Conservation (phyloP, 768 basidiomycete genomes). For the Tremella yokohamensis region DNA sequence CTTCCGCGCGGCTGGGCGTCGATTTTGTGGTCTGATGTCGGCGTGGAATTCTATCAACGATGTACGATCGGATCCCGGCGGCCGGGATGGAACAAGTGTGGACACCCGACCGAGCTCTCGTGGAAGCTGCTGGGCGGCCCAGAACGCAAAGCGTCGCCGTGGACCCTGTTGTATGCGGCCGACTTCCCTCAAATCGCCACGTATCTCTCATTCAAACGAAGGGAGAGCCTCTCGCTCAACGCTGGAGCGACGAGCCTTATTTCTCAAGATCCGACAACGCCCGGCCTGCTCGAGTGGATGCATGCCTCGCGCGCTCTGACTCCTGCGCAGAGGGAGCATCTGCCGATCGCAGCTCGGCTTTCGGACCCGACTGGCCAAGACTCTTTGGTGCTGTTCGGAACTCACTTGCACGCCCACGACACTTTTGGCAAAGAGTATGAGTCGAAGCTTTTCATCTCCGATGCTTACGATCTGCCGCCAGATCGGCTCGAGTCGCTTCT, state of each 20-base stretch:
- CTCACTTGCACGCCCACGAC: slow-evolving; percentile 18
- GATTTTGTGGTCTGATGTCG: slow-evolving; percentile 39
- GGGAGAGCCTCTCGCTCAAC: neutral
- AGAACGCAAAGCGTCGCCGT: neutral
- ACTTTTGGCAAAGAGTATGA: slow-evolving; percentile 7
- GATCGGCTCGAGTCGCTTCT: slow-evolving; percentile 20
- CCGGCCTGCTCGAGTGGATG: slow-evolving; percentile 4
- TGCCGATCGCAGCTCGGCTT: neutral
- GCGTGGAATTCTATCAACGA: slow-evolving; percentile 26
- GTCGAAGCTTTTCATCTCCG: too few species aligned
- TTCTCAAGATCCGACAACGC: slow-evolving; percentile 2
- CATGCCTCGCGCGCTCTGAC: too few species aligned
- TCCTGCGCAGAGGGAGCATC: too few species aligned
- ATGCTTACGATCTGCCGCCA: neutral
- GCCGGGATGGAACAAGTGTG: slow-evolving; percentile 27
- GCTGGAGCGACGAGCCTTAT: neutral
- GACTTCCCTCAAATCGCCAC: neutral
- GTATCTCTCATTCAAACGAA: neutral
- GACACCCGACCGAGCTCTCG: slow-evolving; percentile 11
- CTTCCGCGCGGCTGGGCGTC: slow-evolving; percentile 25
- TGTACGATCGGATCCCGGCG: slow-evolving; percentile 15
- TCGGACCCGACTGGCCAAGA: slow-evolving; percentile 7
- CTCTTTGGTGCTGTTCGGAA: slow-evolving; percentile 28
- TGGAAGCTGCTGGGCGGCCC: slow-evolving; percentile 22
- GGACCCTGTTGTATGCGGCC: neutral